A percentile compares a stretch with the other conserved stretches of the same genome.
These are phyloP conservation scores for Chaetomiaceae sp. DNA, from an alignment of 2,329 filamentous ascomycete species.

Conservation along the genomic window DNA sequence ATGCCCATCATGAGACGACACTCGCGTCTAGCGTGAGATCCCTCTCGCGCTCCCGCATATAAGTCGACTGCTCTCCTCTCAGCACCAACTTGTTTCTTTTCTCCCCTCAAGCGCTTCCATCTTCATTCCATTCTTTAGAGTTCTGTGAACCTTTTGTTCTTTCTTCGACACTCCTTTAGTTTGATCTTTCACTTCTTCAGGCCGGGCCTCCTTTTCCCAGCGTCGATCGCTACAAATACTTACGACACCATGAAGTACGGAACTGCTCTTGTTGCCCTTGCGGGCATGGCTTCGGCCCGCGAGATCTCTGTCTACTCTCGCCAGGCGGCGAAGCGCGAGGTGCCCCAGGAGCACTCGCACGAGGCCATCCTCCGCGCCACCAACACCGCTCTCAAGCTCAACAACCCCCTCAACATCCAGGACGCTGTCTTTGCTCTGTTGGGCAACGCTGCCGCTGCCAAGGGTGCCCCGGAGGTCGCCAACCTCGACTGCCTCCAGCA, in stretches of 20 bases:
- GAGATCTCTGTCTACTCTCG: constrained; percentile 26
- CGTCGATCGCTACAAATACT: constrained; percentile 21
- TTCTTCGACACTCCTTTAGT: constrained; percentile 28
- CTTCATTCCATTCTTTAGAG: constrained; percentile 26
- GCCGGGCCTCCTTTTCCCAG: constrained; percentile 25
- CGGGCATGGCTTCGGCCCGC: constrained; percentile 30
- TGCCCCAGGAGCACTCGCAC: constrained; percentile 51
- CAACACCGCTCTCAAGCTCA: constrained; percentile 35
- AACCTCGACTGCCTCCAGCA: constrained; percentile 57
- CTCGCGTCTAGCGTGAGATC: background rate
- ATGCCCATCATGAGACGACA: constrained; percentile 22
- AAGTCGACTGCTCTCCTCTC: constrained; percentile 7
- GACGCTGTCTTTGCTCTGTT: constrained; percentile 48
- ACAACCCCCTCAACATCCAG: constrained; percentile 47
- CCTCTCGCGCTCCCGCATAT: constrained; percentile 17
- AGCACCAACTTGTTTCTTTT: constrained; percentile 4
- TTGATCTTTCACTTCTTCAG: constrained; percentile 21
- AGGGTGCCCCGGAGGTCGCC: constrained; percentile 30
- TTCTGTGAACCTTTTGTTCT: constrained; percentile 32
- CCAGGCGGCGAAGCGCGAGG: constrained; percentile 38
- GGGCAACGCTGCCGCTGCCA: constrained; percentile 39
- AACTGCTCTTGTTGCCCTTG: constrained; percentile 30
- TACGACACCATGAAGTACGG: constrained; percentile 33
- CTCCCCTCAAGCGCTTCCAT: constrained; percentile 22
- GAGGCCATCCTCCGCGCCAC: constrained; percentile 38